phyloP scores from a whole-genome alignment of 257 asterid genomes.

The Leonotis leonurus region DNA sequence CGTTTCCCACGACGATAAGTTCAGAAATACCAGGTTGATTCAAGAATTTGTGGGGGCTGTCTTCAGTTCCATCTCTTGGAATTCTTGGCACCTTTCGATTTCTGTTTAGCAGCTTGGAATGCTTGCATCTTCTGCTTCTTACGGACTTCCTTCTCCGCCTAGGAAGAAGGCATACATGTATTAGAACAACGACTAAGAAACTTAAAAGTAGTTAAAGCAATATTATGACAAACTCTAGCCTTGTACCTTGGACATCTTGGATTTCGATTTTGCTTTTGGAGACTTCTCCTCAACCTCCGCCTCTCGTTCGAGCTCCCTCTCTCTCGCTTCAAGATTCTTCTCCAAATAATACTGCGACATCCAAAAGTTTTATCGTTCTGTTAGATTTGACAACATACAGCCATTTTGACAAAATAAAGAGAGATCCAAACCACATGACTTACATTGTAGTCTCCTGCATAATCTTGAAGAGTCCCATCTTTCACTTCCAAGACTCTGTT shows the following conservation, averaged over 20 bases:
- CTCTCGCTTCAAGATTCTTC: slow-evolving; percentile 95
- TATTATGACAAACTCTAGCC: background rate
- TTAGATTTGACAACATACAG: background rate
- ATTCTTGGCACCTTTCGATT: slow-evolving; percentile 64
- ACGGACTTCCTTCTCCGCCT: slow-evolving; percentile 93
- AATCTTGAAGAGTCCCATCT: slow-evolving; percentile 78
- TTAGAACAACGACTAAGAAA: background rate
- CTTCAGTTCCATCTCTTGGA: slow-evolving; percentile 81
- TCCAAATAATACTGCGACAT: slow-evolving; percentile 85
- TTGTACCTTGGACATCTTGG: slow-evolving; percentile 97
- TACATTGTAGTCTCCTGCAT: slow-evolving; percentile 92
- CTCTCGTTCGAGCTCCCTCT: slow-evolving; percentile 91
- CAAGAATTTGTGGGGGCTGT: background rate
- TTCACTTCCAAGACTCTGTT: slow-evolving; percentile 91
- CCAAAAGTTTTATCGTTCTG: background rate
- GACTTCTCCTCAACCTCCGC: slow-evolving; percentile 91
- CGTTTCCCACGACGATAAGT: background rate
- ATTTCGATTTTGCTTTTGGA: slow-evolving; percentile 91
- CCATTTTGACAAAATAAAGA: background rate
- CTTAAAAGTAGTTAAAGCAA: background rate
- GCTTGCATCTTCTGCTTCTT: slow-evolving; percentile 94
- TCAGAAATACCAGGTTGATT: background rate
- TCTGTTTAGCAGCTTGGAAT: slow-evolving; percentile 94
- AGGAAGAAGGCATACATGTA: background rate
- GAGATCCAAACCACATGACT: slow-evolving; percentile 20